phyloP scores from a whole-genome alignment of 2,329 filamentous ascomycete genomes.

The Paecilomyces sp. region DNA sequence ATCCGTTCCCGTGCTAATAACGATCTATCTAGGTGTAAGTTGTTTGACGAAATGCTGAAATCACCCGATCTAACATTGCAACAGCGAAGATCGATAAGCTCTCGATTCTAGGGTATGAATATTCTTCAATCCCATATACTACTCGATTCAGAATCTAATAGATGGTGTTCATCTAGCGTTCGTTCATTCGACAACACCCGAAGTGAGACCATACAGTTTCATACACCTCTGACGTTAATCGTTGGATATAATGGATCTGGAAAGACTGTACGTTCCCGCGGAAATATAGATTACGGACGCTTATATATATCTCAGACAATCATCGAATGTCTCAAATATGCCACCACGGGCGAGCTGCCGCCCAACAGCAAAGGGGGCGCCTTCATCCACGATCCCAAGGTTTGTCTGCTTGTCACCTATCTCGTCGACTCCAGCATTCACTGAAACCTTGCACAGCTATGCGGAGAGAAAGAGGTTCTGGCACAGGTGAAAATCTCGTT shows the following conservation, averaged over 20 bases:
- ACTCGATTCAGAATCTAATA: not conserved
- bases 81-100: constrained; percentile 82
- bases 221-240: constrained; percentile 86
- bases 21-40: constrained; percentile 4
- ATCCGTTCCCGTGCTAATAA: not conserved
- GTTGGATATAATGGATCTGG: constrained; percentile 96
- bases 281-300: not conserved
- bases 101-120: constrained; percentile 63
- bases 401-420: constrained; percentile 24
- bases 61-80: constrained; percentile 1
- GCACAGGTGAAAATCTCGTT: constrained; percentile 91
- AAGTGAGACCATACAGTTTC: constrained; percentile 76
- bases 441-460: constrained; percentile 46
- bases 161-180: constrained; percentile 40
- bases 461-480: constrained; percentile 78
- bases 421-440: not conserved
- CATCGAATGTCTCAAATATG: constrained; percentile 98
- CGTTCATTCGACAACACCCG: constrained; percentile 77
- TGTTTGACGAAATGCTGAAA: not conserved
- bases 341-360: constrained; percentile 86
- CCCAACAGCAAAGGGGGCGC: constrained; percentile 84
- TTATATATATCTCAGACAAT: constrained; percentile 56
- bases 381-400: constrained; percentile 96
- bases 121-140: not conserved
- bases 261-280: constrained; percentile 60